Evolutionary conservation across 1,284 basidiomycete species (phyloP), one percentile per base, ranked within the genome.

Genomic region (Sanghuangporus sanghuang): DNA sequence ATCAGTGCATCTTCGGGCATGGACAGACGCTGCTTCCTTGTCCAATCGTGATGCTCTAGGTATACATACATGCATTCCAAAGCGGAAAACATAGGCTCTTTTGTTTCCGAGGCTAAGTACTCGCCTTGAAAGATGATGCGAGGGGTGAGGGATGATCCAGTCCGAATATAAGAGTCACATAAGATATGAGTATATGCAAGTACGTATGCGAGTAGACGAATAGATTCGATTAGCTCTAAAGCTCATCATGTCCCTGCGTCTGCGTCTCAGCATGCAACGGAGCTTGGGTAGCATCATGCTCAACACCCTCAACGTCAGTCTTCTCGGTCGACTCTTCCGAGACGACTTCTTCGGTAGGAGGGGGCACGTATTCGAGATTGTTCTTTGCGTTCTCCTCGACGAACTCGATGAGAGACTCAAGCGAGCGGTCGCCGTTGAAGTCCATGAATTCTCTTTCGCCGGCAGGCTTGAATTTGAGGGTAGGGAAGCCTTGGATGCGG

Each of bases 401-500:
- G 75, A 95, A 97, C 65, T 92, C 85, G 68, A 93, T 81, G 65
- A 98, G 77, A 71, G 84, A 89, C 78, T 97, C 95, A 67, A 95
- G 78, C 6, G 90, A 89, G 67, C 95, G 88, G 74, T 97, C 96
- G 67, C 95, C 95, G 68, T 92, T 89, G 74, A 95, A 98, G 75
- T 98, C 94, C 66, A 98, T 79, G 79, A 96, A 98, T 64, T 92
- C 88, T 64, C 81, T 81, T 52, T 85, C 79, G 61, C 96, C 96
- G 27, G 97, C 96, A 9, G 89, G 85, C 79, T 95, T 95, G 85
- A 99, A 97, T 76, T 98, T 98, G 75, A 99, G 77, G 1, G 97
- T 98, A 8, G 96, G 96, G 93, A 97, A 98, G 55, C 93, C 90
- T 63, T 80, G 72, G 67, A 96, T 78, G 62, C 86, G 85, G 93